Conservation (phyloP, 169 alveolate species). For the Plasmodium yoelii region DNA sequence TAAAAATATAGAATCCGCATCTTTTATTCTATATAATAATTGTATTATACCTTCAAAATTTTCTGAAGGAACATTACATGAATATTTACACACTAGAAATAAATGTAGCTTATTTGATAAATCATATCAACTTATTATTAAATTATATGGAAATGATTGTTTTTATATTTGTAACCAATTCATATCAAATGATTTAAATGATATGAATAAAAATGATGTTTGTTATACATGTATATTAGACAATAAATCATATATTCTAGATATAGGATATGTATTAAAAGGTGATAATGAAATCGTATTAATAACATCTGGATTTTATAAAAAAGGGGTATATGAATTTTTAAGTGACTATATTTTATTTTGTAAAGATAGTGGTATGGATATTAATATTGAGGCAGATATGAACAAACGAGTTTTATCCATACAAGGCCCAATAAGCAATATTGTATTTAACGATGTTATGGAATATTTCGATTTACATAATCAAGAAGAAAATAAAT, state of each 20-base stretch:
- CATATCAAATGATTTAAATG: constrained; percentile 75
- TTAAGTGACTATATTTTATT: constrained; percentile 80
- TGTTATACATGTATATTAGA: constrained; percentile 79
- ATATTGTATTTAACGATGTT: constrained; percentile 54
- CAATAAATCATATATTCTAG: constrained; percentile 80
- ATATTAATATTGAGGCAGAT: constrained; percentile 73
- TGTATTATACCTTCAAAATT: constrained; percentile 69
- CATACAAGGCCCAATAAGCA: constrained; percentile 81
- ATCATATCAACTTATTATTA: constrained; percentile 73
- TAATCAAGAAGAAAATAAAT: constrained; percentile 9
- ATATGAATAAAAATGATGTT: constrained; percentile 65
- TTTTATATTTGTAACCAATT: constrained; percentile 79
- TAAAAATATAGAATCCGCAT: constrained; percentile 14
- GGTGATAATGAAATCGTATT: constrained; percentile 71
- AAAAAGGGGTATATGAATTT: constrained; percentile 79
- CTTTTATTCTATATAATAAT: constrained; percentile 66
- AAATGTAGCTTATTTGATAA: constrained; percentile 78
- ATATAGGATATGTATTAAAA: constrained; percentile 79
- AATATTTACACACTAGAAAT: constrained; percentile 78
- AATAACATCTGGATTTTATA: constrained; percentile 80
- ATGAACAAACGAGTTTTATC: constrained; percentile 62
- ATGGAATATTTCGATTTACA: constrained; percentile 27
- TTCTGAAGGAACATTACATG: constrained; percentile 37
- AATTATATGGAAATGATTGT: constrained; percentile 77
- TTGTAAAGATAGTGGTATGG: constrained; percentile 80